phyloP scores from a whole-genome alignment of 257 asterid species.

The Salvia splendens region DNA sequence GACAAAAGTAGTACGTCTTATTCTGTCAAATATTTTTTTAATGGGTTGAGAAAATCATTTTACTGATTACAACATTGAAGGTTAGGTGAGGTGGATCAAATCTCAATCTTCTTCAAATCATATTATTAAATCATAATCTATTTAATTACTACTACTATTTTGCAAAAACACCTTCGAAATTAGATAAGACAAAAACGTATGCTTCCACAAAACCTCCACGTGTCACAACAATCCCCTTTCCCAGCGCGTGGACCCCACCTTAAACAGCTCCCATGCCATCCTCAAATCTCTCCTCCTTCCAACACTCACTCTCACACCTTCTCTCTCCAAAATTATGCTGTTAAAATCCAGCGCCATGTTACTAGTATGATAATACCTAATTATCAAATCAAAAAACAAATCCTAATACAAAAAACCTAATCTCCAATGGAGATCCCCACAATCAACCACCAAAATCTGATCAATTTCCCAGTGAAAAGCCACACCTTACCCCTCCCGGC shows the following conservation, averaged over 20 bases:
- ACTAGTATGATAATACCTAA: conserved; percentile 2
- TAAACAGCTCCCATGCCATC: conserved; percentile 28
- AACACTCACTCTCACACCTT: background rate
- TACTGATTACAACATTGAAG: background rate
- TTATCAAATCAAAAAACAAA: background rate
- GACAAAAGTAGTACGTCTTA: too few species aligned
- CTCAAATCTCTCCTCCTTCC: conserved; percentile 1
- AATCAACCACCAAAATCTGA: conserved; percentile 27
- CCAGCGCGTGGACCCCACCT: conserved; percentile 52
- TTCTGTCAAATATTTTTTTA: too few species aligned
- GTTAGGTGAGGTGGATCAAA: conserved; percentile 9
- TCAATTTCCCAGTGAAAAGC: conserved; percentile 25
- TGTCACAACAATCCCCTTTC: conserved; percentile 23
- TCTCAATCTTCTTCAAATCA: background rate
- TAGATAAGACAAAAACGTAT: conserved; percentile 14
- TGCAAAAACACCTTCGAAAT: background rate
- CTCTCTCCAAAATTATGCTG: background rate
- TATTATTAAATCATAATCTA: background rate
- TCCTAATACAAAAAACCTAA: conserved; percentile 21
- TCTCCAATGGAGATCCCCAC: conserved; percentile 38
- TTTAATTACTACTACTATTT: too few species aligned
- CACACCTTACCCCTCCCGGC: conserved; percentile 25
- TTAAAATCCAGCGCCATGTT: conserved; percentile 18
- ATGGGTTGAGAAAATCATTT: too few species aligned
- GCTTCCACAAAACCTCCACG: conserved; percentile 32